phyloP scores from a whole-genome alignment of 106 monocot species.

The Platanthera guangdongensis region DNA sequence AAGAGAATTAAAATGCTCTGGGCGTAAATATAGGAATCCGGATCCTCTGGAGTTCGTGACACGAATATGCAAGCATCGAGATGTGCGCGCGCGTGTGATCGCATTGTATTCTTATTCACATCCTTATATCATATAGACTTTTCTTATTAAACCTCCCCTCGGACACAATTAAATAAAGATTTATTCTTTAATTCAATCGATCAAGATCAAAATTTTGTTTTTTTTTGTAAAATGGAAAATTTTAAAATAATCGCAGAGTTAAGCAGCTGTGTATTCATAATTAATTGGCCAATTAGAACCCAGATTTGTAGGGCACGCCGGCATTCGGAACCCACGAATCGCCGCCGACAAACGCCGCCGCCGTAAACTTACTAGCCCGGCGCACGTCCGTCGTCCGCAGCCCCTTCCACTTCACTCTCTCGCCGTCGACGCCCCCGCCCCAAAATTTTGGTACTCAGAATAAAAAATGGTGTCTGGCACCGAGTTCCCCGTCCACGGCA shows the following conservation, averaged over 20 bases:
- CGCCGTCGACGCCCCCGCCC: conserved; percentile 5
- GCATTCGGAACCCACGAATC: conserved; percentile 5
- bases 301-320: background rate
- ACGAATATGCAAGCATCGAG: too few species aligned
- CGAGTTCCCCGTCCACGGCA: conserved; percentile 7
- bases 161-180: background rate
- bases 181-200: background rate
- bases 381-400: background rate
- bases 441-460: conserved; percentile 12
- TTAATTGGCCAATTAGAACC: background rate
- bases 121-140: too few species aligned
- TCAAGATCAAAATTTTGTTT: background rate
- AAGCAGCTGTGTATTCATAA: too few species aligned
- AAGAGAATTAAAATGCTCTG: too few species aligned
- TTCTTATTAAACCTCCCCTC: too few species aligned
- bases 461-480: conserved; percentile 18
- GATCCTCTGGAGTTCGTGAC: too few species aligned
- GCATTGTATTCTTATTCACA: too few species aligned
- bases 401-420: conserved; percentile 15
- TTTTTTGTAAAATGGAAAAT: too few species aligned
- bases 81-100: too few species aligned
- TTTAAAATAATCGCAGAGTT: too few species aligned
- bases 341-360: conserved; percentile 10
- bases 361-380: conserved; percentile 14
- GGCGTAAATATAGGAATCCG: too few species aligned